phyloP scores from a whole-genome alignment of 805 yeast species.

The Yamadazyma kitorensis region DNA sequence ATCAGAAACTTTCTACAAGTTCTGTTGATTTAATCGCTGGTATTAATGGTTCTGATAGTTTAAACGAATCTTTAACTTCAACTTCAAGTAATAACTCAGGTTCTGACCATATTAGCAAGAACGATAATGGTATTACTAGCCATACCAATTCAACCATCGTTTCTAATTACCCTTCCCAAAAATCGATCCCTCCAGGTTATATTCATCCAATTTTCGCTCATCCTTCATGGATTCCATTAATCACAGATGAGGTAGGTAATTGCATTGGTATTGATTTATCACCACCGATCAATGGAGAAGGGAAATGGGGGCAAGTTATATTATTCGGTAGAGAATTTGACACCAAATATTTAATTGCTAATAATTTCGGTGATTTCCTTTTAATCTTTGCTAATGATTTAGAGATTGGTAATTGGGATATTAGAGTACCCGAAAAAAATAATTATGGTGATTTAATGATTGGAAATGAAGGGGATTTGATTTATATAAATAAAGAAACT shows the following conservation, averaged over 20 bases:
- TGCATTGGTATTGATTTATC: conserved; percentile 83
- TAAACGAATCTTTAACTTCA: conserved; percentile 1
- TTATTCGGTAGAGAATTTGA: conserved; percentile 93
- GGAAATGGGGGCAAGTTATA: conserved; percentile 84
- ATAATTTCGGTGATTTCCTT: conserved; percentile 86
- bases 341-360: conserved; percentile 80
- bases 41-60: not conserved
- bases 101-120: conserved; percentile 3
- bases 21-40: conserved; percentile 7
- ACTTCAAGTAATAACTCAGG: conserved; percentile 7
- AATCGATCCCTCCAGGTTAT: conserved; percentile 73
- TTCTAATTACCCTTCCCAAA: conserved; percentile 23
- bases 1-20: not conserved
- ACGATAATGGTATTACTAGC: too few relatives aligned
- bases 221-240: conserved; percentile 86
- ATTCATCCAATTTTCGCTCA: conserved; percentile 81
- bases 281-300: conserved; percentile 60
- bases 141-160: not conserved
- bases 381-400: conserved; percentile 81
- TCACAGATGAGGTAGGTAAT: conserved; percentile 87
- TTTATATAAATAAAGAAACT: conserved; percentile 59
- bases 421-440: conserved; percentile 55
- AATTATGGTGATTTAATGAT: conserved; percentile 54
- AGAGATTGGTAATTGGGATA: conserved; percentile 75
- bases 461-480: conserved; percentile 71